phyloP scores from a whole-genome alignment of 139 green algal genomes.

The Chlamydomonas sp. region DNA sequence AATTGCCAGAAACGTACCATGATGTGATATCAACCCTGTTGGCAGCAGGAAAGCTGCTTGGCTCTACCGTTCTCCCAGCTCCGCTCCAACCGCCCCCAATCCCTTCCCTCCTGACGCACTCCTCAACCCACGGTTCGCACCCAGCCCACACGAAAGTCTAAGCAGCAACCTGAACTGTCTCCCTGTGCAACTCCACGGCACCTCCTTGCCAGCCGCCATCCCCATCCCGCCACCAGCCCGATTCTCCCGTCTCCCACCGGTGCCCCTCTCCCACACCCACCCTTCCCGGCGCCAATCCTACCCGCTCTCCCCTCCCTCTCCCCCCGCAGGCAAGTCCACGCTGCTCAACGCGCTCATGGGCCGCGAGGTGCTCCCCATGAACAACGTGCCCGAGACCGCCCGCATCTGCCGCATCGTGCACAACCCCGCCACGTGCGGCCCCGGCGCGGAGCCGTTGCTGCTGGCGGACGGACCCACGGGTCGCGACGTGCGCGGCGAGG shows the following conservation, averaged over 20 bases:
- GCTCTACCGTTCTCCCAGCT: too few species aligned
- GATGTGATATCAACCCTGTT: too few species aligned
- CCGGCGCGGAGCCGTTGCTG: conserved; percentile 8
- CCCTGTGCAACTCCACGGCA: neutral
- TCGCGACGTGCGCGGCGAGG: conserved; percentile 6
- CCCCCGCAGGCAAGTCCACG: conserved; percentile 75
- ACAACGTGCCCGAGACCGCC: conserved; percentile 78
- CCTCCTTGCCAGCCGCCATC: neutral
- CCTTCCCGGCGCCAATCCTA: neutral
- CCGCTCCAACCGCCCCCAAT: too few species aligned
- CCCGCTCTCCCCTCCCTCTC: neutral
- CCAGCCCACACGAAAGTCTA: too few species aligned
- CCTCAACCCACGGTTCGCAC: too few species aligned
- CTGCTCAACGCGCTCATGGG: conserved; percentile 76
- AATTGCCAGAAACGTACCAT: too few species aligned
- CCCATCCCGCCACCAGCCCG: too few species aligned
- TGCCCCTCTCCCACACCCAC: neutral
- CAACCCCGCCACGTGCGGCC: neutral
- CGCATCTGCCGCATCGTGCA: conserved; percentile 63
- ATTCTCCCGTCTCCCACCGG: neutral
- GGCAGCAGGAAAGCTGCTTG: too few species aligned
- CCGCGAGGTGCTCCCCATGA: conserved; percentile 66
- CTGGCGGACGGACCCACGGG: neutral
- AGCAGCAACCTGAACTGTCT: too few species aligned
- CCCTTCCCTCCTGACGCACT: too few species aligned